A percentile compares a stretch with the other conserved stretches of the same genome.
phyloP scores from a whole-genome alignment of 257 asterid species.

The Solanum rostratum region DNA sequence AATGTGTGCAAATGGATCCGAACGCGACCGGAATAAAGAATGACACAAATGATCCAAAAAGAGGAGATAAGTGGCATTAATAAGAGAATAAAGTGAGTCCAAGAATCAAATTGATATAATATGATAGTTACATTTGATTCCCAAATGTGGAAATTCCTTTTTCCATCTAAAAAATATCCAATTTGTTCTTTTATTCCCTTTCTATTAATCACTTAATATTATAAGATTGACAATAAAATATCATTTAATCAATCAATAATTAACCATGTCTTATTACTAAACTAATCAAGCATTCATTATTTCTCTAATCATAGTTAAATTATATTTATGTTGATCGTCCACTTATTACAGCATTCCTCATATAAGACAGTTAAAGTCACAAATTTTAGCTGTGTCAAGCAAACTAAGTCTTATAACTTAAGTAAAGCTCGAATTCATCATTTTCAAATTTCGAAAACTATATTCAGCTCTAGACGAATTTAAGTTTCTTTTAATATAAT shows the following conservation, averaged over 20 bases:
- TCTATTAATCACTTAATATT: neutral
- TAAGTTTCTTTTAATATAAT: neutral
- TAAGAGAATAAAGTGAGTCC: neutral
- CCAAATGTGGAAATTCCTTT: neutral
- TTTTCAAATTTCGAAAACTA: accelerated
- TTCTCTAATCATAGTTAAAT: neutral
- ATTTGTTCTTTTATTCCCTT: neutral
- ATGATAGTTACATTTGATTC: neutral
- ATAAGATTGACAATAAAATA: neutral
- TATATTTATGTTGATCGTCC: neutral
- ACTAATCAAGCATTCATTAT: neutral
- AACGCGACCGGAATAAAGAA: neutral
- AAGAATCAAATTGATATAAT: neutral
- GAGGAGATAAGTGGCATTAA: neutral
- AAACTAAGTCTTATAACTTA: neutral
- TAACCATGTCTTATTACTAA: neutral
- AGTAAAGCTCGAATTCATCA: neutral
- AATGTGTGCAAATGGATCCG: accelerated
- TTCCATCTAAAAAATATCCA: neutral
- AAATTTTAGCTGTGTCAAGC: neutral
- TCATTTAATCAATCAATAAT: neutral
- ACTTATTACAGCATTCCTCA: neutral
- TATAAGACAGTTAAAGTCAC: neutral
- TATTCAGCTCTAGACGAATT: neutral
- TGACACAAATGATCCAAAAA: neutral